Base-by-base conservation (phyloP, 768 basidiomycete species). In the Chlorophyllum brunneum region DNA sequence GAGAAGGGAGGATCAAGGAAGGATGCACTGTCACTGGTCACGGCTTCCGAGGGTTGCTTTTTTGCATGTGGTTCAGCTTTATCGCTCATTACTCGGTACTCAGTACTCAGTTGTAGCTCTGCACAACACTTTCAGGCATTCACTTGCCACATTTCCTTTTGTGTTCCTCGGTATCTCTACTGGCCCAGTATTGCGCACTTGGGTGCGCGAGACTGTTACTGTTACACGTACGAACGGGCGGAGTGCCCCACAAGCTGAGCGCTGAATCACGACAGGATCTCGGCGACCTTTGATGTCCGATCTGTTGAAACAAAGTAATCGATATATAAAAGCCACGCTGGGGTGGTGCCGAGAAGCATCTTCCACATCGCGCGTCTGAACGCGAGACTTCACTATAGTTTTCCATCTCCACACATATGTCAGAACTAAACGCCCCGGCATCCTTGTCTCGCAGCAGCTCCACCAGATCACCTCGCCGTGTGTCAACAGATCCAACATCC, bases 401-500 rank as follows among this genome's bases (percentile, higher is more conserved):
- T n/a, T n/a, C n/a, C n/a, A n/a, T n/a, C n/a, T n/a, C n/a, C n/a
- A n/a, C n/a, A n/a, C n/a, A 43, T 26, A 52, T 52, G 42, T 27
- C 42, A 23, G 33, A 45, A 18, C 23, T 37, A 43, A 33, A 23
- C 20, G 41, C 10, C n/a, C n/a, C n/a, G n/a, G n/a, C n/a, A n/a
- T n/a, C n/a, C n/a, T n/a, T n/a, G n/a, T n/a, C n/a, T n/a, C n/a
- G n/a, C n/a, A 36, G 4, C 6, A 67, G 60, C 41, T 63, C 64
- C 16, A 62, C 56, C 18, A 64, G 59, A 45, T 67, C 63, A 9
- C 72, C 70, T 22, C 67, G 65, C 26, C 66, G 70, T 36, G 33
- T 64, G 11, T 57, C 62, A 15, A 72, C 72, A 27, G 67, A 67
- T 47, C 71, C 71, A 16, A 54, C 61, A 20, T 58, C 48, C 27